These are phyloP conservation scores for Exophiala xenobiotica DNA, from an alignment of 2,329 filamentous ascomycete genomes.

Conservation along the genomic window DNA sequence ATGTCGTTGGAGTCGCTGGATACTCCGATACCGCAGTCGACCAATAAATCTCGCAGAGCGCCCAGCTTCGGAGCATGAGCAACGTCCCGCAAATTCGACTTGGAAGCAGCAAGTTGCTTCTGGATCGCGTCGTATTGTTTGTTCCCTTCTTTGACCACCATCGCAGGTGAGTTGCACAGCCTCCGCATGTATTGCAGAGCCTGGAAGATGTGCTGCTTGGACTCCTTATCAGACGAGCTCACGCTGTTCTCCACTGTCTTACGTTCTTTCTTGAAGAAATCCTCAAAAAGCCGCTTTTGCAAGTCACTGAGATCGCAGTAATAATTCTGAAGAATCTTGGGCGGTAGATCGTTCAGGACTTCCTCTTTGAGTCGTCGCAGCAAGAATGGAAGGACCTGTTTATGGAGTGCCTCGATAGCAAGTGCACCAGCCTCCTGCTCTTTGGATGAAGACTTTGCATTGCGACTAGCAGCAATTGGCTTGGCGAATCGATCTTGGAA, in stretches of 20 bases:
- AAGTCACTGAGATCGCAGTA: slow-evolving; percentile 97
- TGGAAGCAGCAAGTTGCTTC: slow-evolving; percentile 71
- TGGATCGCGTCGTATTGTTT: slow-evolving; percentile 88
- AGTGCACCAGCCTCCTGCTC: slow-evolving; percentile 96
- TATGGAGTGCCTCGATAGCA: slow-evolving; percentile 96
- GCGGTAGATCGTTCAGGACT: slow-evolving; percentile 90
- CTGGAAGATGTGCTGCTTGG: slow-evolving; percentile 98
- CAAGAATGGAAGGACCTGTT: slow-evolving; percentile 95
- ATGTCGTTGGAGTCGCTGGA: slow-evolving; percentile 46
- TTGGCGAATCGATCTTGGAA: slow-evolving; percentile 94
- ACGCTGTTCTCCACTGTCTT: slow-evolving; percentile 84
- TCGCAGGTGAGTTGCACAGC: slow-evolving; percentile 92
- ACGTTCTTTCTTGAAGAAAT: slow-evolving; percentile 91
- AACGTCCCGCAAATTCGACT: slow-evolving; percentile 79
- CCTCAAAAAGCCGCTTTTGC: slow-evolving; percentile 92
- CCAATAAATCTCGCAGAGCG: slow-evolving; percentile 84
- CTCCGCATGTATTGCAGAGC: slow-evolving; percentile 99
- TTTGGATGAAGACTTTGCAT: slow-evolving; percentile 95
- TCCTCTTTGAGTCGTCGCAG: slow-evolving; percentile 96
- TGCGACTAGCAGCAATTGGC: slow-evolving; percentile 89
- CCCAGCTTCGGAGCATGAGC: slow-evolving; percentile 88
- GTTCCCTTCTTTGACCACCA: slow-evolving; percentile 93
- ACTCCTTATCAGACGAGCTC: slow-evolving; percentile 80
- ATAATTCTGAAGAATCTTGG: slow-evolving; percentile 98
- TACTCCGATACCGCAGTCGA: slow-evolving; percentile 95